Conservation (phyloP, 2,329 filamentous ascomycete genomes). For the Cordyceps cateniannulata region DNA sequence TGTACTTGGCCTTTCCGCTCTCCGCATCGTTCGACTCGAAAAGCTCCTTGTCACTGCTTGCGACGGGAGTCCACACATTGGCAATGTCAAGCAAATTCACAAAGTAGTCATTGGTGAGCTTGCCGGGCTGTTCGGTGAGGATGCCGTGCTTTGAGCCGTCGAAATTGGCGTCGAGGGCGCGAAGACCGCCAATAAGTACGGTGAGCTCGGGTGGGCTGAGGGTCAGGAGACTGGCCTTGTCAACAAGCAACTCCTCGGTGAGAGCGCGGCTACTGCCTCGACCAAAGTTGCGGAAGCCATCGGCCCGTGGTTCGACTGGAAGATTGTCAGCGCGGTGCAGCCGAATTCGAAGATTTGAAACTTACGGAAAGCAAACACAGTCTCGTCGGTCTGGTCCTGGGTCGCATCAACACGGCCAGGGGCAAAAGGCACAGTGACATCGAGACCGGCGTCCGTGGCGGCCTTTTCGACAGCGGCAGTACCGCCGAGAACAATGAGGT, state of each 20-base stretch:
- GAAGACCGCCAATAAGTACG: slow-evolving; percentile 65
- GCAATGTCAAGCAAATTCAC: slow-evolving; percentile 66
- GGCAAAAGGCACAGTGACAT: slow-evolving; percentile 61
- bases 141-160: slow-evolving; percentile 63
- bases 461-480: slow-evolving; percentile 67
- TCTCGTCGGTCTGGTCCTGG: slow-evolving; percentile 63
- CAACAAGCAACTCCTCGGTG: slow-evolving; percentile 64
- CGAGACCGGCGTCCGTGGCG: slow-evolving; percentile 38
- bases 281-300: slow-evolving; percentile 78
- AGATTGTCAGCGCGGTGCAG: background rate
- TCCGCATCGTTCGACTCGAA: slow-evolving; percentile 61
- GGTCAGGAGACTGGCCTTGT: slow-evolving; percentile 63
- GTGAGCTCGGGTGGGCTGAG: slow-evolving; percentile 66
- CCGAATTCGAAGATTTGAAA: background rate
- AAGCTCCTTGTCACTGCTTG: slow-evolving; percentile 36
- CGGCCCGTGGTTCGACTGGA: slow-evolving; percentile 56
- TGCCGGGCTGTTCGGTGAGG: slow-evolving; percentile 60
- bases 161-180: slow-evolving; percentile 63
- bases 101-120: slow-evolving; percentile 76
- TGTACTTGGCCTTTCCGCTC: slow-evolving; percentile 61
- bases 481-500: slow-evolving; percentile 72
- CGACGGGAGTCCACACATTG: slow-evolving; percentile 52
- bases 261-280: slow-evolving; percentile 52
- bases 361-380: slow-evolving; percentile 49
- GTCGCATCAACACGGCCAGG: slow-evolving; percentile 67